These are phyloP conservation scores for Backusella mclennaniae DNA, from an alignment of 192 early-diverging fungal species.

Conservation along the genomic window DNA sequence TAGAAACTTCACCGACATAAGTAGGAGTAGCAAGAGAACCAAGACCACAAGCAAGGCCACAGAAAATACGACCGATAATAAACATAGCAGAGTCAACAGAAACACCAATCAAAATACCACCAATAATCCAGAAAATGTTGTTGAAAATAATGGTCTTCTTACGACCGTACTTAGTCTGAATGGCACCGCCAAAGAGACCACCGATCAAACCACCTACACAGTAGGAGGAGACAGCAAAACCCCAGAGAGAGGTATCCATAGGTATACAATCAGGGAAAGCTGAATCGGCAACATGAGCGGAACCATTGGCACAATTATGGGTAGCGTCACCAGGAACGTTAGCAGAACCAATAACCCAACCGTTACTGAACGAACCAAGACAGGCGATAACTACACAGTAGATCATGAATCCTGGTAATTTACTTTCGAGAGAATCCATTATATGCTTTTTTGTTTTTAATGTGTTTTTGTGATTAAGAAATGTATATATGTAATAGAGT, in stretches of 20 bases:
- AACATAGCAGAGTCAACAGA: conserved; percentile 60
- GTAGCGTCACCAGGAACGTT: neutral
- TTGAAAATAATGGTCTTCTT: conserved; percentile 5
- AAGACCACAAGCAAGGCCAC: conserved; percentile 72
- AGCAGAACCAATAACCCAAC: too few relatives aligned
- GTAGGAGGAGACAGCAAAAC: conserved; percentile 43
- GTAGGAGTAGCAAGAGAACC: conserved; percentile 53
- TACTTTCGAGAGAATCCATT: too few relatives aligned
- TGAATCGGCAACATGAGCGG: neutral
- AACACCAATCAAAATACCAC: conserved; percentile 60
- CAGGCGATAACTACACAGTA: too few relatives aligned
- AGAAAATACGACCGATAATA: conserved; percentile 67
- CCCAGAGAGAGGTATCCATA: conserved; percentile 17
- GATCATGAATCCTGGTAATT: neutral
- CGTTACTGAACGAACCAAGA: too few relatives aligned
- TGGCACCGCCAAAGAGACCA: conserved; percentile 48
- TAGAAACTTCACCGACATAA: conserved; percentile 40
- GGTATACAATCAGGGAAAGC: neutral
- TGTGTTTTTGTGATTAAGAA: too few relatives aligned
- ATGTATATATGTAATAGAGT: too few relatives aligned
- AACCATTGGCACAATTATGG: neutral
- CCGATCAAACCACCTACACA: conserved; percentile 55
- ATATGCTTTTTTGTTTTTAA: too few relatives aligned
- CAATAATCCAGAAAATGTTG: conserved; percentile 62
- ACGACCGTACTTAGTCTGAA: conserved; percentile 43